A percentile compares a stretch with the other conserved stretches of the same genome.
phyloP scores from a whole-genome alignment of 768 basidiomycete species.

The Plicaturopsis crispa region DNA sequence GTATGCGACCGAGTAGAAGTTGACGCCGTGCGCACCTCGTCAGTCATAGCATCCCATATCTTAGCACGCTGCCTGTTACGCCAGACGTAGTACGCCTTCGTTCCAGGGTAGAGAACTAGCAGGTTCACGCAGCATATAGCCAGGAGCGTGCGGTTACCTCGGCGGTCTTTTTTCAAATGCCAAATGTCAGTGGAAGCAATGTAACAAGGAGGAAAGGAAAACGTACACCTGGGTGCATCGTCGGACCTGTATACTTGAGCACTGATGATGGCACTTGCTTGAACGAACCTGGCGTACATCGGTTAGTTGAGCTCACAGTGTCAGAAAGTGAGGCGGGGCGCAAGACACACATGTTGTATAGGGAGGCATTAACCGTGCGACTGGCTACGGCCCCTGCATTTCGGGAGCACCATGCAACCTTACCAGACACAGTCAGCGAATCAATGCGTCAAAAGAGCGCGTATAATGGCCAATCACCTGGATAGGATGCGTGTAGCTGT shows the following conservation, averaged over 20 bases:
- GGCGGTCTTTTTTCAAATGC: constrained; percentile 30
- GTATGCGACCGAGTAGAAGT: no score
- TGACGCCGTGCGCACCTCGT: constrained; percentile 24
- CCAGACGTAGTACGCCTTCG: constrained; percentile 51
- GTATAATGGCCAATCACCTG: constrained; percentile 21
- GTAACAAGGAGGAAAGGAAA: background rate
- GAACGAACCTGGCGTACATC: constrained; percentile 26
- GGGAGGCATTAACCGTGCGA: constrained; percentile 49
- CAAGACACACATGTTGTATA: constrained; percentile 51
- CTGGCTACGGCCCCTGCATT: constrained; percentile 55
- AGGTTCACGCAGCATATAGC: constrained; percentile 42
- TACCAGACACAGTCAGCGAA: background rate
- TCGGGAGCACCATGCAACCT: constrained; percentile 52
- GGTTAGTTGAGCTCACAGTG: constrained; percentile 8
- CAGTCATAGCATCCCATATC: constrained; percentile 52
- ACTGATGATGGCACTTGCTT: constrained; percentile 35
- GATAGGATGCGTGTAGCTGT: constrained; percentile 41
- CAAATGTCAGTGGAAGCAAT: background rate
- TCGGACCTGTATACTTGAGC: constrained; percentile 51
- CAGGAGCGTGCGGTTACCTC: constrained; percentile 53
- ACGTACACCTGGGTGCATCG: constrained; percentile 49
- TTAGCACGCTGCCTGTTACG: constrained; percentile 45
- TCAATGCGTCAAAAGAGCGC: background rate
- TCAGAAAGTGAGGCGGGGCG: background rate
- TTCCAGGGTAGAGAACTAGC: constrained; percentile 42